These are phyloP conservation scores for Penicillium daleae DNA, from an alignment of 495 filamentous ascomycete species.

Conservation along the genomic window DNA sequence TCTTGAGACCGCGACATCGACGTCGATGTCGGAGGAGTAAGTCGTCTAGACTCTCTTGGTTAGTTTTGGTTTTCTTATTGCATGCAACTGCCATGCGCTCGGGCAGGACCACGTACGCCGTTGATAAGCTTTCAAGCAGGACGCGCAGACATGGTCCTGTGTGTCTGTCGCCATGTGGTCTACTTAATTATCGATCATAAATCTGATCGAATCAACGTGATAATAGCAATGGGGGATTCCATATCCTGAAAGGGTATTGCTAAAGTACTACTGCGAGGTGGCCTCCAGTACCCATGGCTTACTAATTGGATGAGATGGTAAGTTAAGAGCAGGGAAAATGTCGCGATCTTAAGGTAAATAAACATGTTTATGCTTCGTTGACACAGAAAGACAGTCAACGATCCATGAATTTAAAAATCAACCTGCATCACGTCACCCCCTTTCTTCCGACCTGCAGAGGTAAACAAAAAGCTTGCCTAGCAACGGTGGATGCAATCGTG, in stretches of 20 bases:
- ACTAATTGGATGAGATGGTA: too few relatives aligned
- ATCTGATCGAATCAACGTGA: neutral
- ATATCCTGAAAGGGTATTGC: too few relatives aligned
- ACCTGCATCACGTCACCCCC: neutral
- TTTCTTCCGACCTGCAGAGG: neutral
- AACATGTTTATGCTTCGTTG: neutral
- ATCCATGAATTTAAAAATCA: neutral
- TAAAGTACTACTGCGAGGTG: too few relatives aligned
- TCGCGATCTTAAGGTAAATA: too few relatives aligned
- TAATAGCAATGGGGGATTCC: too few relatives aligned
- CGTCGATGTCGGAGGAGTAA: constrained; percentile 19
- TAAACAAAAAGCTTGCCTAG: neutral
- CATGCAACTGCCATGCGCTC: neutral
- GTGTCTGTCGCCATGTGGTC: neutral
- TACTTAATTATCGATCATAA: neutral
- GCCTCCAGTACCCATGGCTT: too few relatives aligned
- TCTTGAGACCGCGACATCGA: constrained; percentile 12
- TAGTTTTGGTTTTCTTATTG: neutral
- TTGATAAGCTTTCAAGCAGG: constrained; percentile 20
- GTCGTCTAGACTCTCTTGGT: constrained; percentile 5
- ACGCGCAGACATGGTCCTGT: constrained; percentile 6
- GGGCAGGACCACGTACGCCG: constrained; percentile 11
- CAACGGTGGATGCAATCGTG: neutral
- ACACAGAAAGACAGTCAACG: neutral
- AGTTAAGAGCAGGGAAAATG: too few relatives aligned